Evolutionary conservation across 192 early-diverging fungal species (phyloP), one percentile per base, ranked within the genome.

Genomic region (Coemansia javaensis): DNA sequence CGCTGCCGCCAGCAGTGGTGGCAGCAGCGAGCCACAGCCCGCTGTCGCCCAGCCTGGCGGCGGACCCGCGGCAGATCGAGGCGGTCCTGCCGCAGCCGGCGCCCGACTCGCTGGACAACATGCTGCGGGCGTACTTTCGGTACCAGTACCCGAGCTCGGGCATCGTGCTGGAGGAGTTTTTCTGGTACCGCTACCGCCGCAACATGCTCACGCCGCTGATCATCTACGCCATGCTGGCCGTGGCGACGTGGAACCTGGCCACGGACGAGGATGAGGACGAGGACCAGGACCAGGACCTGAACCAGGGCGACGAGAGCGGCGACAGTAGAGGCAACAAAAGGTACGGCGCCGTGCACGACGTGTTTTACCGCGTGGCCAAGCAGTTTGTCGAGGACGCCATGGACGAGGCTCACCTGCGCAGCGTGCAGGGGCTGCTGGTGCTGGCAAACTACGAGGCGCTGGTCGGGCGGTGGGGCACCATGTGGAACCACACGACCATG

Each of bases 401-500:
- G 68, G 68, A 72, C 33, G 68, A 72, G 33, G 68, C 68, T 13
- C 52, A 72, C 22, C 25, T 72, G 62, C 61, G 62, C 34, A 72
- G 68, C 40, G 62, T 72, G 44, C 68, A 72, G 51, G 68, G 68
- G 5, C 43, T 72, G 17, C 40, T 72, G 38, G 68, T 72, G 18
- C 53, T 72, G 56, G 56, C 68, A 15, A 72, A 72, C 61, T 72
- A 72, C 34, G 68, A 72, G 62, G 56, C 62, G 23, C 35, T 72
- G 45, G 68, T 72, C n/a, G 68, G 68, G 12, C 47, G 68, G 48
- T 72, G 68, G 68, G 62, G 62, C 56, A 72, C 56, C 8, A 65
- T 72, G 68, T 72, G 68, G 68, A 72, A 64, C 62, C 68, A 72
- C 53, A 72, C 68, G 48, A 72, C 68, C 11, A 64, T 72, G 68